Evolutionary conservation across 2,329 filamentous ascomycete species (phyloP).

Genomic region (Xylariaceae sp.): DNA sequence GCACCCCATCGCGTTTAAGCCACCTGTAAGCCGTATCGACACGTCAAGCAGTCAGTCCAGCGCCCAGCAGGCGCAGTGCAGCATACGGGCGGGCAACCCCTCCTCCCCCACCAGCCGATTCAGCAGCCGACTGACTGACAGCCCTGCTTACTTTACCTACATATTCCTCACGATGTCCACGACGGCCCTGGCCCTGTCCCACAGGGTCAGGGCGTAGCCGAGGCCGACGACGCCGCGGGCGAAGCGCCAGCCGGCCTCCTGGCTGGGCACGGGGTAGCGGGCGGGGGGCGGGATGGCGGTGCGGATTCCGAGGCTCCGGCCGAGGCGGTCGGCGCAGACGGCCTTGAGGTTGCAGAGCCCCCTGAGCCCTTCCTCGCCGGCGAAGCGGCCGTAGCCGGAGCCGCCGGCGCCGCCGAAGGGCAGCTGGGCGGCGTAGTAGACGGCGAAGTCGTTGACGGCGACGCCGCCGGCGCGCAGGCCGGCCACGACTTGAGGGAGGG

Average conservation of each 20-base stretch:
- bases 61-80: no score
- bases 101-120: no score
- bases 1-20: no score
- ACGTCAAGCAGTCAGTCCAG: no score
- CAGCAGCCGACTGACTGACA: no score
- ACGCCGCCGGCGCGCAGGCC: constrained; percentile 82
- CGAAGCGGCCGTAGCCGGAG: constrained; percentile 88
- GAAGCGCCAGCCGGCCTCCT: constrained; percentile 57
- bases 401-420: constrained; percentile 90
- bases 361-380: constrained; percentile 78
- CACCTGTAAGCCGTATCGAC: no score
- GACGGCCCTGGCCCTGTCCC: constrained; percentile 33
- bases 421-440: constrained; percentile 86
- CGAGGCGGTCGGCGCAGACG: constrained; percentile 68
- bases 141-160: neutral
- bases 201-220: constrained; percentile 44
- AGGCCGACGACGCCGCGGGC: constrained; percentile 52
- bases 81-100: no score
- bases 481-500: constrained; percentile 56
- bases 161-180: constrained; percentile 34
- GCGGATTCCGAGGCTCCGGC: constrained; percentile 47
- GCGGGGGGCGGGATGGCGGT: constrained; percentile 76
- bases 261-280: constrained; percentile 69
- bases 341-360: constrained; percentile 83
- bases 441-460: constrained; percentile 89